A percentile compares a stretch with the other conserved stretches of the same genome.
Evolutionary conservation across 1,284 basidiomycete species (phyloP).

Genomic region (Mycena sp.): DNA sequence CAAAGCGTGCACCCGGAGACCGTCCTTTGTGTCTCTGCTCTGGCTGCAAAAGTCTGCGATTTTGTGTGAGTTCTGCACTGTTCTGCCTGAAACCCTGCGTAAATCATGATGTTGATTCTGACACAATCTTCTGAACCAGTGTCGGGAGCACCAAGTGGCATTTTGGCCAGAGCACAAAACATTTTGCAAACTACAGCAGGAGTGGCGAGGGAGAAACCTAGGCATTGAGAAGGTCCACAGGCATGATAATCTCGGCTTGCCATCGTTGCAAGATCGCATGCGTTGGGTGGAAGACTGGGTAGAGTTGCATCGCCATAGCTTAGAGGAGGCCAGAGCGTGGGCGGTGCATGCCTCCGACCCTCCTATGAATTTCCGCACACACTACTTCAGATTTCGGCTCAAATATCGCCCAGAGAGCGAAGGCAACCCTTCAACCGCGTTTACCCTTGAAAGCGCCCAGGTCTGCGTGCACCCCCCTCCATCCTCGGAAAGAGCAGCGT

Average conservation of each 20-base stretch:
- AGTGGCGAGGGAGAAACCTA: neutral
- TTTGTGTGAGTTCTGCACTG: neutral
- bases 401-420: slow-evolving; percentile 2
- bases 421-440: slow-evolving; percentile 2
- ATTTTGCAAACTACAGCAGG: neutral
- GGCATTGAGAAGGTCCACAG: neutral
- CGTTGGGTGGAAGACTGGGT: slow-evolving; percentile 1
- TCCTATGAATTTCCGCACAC: neutral
- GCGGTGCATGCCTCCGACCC: neutral
- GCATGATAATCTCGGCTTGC: neutral
- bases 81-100: no score
- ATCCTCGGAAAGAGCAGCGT: no score
- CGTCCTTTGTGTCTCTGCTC: neutral
- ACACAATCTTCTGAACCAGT: neutral
- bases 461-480: no score
- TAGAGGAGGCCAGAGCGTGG: neutral
- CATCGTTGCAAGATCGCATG: neutral
- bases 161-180: slow-evolving; percentile 4
- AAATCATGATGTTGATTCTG: no score
- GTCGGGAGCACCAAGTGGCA: neutral
- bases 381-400: neutral
- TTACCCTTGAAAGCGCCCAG: no score
- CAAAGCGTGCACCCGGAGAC: neutral
- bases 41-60: neutral
- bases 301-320: neutral